These are phyloP conservation scores for Globisporangium spinosum DNA, from an alignment of 352 stramenopile genomes.

Conservation along the genomic window DNA sequence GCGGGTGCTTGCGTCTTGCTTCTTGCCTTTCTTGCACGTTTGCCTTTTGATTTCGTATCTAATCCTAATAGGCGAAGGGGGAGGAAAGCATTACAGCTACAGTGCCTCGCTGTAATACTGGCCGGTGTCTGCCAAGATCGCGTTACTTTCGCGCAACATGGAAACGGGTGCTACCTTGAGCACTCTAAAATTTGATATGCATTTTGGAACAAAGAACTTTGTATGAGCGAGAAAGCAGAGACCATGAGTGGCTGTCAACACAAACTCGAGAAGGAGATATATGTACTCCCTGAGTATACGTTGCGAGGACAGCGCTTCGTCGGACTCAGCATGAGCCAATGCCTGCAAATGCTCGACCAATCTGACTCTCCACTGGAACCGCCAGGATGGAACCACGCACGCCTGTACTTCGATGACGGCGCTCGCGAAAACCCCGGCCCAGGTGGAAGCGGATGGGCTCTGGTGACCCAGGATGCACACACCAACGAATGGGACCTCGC, in stretches of 20 bases:
- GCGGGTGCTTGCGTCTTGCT: not conserved
- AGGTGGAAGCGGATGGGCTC: too few species aligned
- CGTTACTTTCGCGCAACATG: not conserved
- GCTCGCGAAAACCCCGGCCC: too few species aligned
- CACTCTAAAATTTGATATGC: not conserved
- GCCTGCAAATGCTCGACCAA: too few species aligned
- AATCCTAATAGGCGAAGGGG: not conserved
- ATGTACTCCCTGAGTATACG: too few species aligned
- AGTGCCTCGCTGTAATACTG: not conserved
- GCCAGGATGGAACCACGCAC: too few species aligned
- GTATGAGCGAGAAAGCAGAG: not conserved
- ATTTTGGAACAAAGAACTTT: not conserved
- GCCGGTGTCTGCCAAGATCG: not conserved
- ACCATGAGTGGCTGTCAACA: not conserved
- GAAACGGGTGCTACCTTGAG: not conserved
- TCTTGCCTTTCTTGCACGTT: not conserved
- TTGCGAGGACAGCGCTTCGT: too few species aligned
- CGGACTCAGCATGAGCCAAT: too few species aligned
- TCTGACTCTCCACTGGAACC: too few species aligned
- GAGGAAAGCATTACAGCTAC: not conserved
- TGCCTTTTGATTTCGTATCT: conserved; percentile 1
- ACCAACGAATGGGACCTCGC: too few species aligned
- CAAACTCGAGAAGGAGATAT: too few species aligned
- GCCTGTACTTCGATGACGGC: too few species aligned
- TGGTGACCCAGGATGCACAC: too few species aligned